Evolutionary conservation across 2,329 filamentous ascomycete genomes (phyloP), one percentile per base, ranked within the genome.

Genomic region (Apiospora sp.): DNA sequence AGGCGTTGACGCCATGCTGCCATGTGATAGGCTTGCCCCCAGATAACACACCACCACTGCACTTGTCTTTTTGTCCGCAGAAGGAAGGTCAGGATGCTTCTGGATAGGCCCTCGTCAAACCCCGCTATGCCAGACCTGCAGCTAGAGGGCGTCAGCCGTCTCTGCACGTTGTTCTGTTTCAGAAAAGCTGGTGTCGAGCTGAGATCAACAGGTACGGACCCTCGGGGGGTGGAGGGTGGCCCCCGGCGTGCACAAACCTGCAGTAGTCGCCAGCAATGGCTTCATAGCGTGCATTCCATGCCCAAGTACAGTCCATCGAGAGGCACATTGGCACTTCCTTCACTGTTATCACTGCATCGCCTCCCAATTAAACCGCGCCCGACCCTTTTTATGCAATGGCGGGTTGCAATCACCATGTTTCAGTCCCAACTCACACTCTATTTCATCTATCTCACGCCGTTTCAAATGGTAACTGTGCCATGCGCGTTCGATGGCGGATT

Each of bases 91-190:
- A 13, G 30, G 8, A 37, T 64, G 54, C 54, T n/a, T 37, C 19
- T 64, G 5, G 54, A 27, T 48, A 22, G 16, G 19, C 46, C 22
- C 16, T 48, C 46, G n/a, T 49, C 34, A 64, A n/a, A 34, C 58
- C 34, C 58, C 58, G 58, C 58, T 41, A 64, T 64, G 58, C 30
- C 58, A 64, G 58, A 64, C 58, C 58, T 64, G 58, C 58, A 64
- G 58, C 41, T n/a, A 64, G 16, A 64, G 34, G 34, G 58, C 58
- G 58, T 64, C 58, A 24, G 58, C 58, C 34, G 41, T 64, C 58
- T 64, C 58, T 64, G 58, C 58, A 64, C 34, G 58, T 13, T 24
- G 58, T 64, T 64, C 58, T 41, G 58, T 64, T 64, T 64, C 58
- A 64, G 58, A 64, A 58, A 58, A 34, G 30, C 4, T 16, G 30